Evolutionary conservation across 441 rosid genomes (phyloP), one percentile per base, ranked within the genome.

Genomic region (Adansonia madagascariensis): DNA sequence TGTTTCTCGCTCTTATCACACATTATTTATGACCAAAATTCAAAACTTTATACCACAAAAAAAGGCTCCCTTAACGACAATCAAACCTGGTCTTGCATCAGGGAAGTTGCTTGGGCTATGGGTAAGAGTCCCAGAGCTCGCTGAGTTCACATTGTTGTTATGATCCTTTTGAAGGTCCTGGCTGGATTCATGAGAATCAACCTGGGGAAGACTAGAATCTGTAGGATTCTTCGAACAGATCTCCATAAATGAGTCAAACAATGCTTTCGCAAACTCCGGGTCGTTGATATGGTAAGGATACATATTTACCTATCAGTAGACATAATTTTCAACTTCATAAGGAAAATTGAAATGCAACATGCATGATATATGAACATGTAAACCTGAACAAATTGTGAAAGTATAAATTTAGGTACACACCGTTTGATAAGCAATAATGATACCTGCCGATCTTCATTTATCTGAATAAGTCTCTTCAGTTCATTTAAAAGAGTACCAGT

Each of bases 241-340:
- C 83, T 90, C 95, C 67, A 92, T 77, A 82, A 91, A 95, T 52
- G 97, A 85, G 75, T 91, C 88, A 47, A 90, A 97, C 78, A 93
- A 82, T 67, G 89, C 93, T 76, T 91, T 84, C 46, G 93, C 99
- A 83, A 95, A 95, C 90, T 88, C 90, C 46, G 81, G 82, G 80
- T 95, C 99, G 81, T 95, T 95, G 87, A 95, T 82, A 83, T 95
- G 91, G 77, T 77, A 86, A 43, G 97, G 86, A 77, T 82, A 85
- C 44, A 79, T 82, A 81, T 87, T 90, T 47, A 95, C 91, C 97
- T 95, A 74, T 78, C 74, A 77, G 56, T 64, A 70, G 53, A 71
- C 73, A 81, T 41, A 76, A 75, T 53, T 53, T 75, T 60, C 67
- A 83, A 64, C 55, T 68, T 73, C 70, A 65, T 52, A 50, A 77